These are phyloP conservation scores for Ustilago trichophora DNA, from an alignment of 1,284 basidiomycete species.

Conservation along the genomic window DNA sequence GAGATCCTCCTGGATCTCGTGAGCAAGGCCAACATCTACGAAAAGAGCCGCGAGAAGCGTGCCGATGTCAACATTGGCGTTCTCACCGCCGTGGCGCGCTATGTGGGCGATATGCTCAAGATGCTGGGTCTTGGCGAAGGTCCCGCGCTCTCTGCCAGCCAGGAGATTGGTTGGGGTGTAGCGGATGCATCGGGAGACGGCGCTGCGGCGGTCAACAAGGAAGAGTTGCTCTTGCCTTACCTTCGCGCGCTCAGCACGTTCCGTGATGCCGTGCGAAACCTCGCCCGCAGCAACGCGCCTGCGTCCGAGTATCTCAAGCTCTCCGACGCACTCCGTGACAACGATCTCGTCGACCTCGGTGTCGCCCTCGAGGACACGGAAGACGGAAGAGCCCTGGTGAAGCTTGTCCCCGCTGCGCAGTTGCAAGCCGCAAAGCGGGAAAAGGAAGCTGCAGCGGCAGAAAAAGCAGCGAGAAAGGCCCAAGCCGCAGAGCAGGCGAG, in stretches of 20 bases:
- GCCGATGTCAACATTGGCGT: slow-evolving; percentile 75
- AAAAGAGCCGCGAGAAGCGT: slow-evolving; percentile 68
- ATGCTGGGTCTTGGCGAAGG: slow-evolving; percentile 96
- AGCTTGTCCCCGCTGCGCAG: slow-evolving; percentile 84
- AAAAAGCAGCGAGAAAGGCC: slow-evolving; percentile 83
- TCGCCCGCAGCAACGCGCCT: slow-evolving; percentile 74
- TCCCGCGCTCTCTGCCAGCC: slow-evolving; percentile 15
- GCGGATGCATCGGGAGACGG: slow-evolving; percentile 34
- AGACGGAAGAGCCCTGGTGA: slow-evolving; percentile 84
- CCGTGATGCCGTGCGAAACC: slow-evolving; percentile 84
- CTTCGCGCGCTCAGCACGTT: slow-evolving; percentile 85
- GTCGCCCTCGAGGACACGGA: slow-evolving; percentile 92
- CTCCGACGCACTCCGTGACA: slow-evolving; percentile 84
- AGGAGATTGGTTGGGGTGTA: slow-evolving; percentile 62
- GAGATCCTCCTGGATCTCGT: slow-evolving; percentile 82
- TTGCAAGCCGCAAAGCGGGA: slow-evolving; percentile 86
- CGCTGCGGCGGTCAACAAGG: slow-evolving; percentile 72
- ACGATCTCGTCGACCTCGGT: slow-evolving; percentile 88
- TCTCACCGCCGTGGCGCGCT: slow-evolving; percentile 79
- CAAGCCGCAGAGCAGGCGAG: slow-evolving; percentile 77
- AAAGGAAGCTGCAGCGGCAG: slow-evolving; percentile 80
- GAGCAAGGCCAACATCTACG: slow-evolving; percentile 88
- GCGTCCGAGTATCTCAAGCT: slow-evolving; percentile 59
- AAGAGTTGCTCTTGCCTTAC: slow-evolving; percentile 88
- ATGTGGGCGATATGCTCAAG: slow-evolving; percentile 87